Evolutionary conservation across 192 early-diverging fungal species (phyloP).

Genomic region (Polychytrium aggregatum): DNA sequence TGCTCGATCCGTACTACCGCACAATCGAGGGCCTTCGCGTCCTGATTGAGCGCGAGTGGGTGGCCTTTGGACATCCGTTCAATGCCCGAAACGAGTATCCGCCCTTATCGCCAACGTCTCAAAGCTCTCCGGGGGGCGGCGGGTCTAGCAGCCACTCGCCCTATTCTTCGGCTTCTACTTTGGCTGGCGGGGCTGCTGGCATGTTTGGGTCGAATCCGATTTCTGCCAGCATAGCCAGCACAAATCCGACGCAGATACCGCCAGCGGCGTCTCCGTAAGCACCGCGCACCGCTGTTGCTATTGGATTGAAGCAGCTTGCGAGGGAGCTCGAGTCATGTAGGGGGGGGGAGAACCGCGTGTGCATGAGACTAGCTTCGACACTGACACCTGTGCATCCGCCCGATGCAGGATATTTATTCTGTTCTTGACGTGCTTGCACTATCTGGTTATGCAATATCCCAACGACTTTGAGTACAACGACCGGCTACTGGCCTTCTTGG

Average conservation of each 20-base stretch:
- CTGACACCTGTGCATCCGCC: too few species aligned
- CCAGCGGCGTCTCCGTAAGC: too few species aligned
- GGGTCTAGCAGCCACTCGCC: slow-evolving; percentile 25
- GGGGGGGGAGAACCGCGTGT: too few species aligned
- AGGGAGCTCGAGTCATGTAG: too few species aligned
- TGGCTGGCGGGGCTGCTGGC: too few species aligned
- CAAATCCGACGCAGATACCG: too few species aligned
- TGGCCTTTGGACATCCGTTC: slow-evolving; percentile 95
- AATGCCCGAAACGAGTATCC: too few species aligned
- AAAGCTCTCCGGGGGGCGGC: too few species aligned
- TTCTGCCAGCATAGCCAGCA: slow-evolving; percentile 26
- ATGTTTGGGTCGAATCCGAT: slow-evolving; percentile 24
- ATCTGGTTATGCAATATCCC: slow-evolving; percentile 77
- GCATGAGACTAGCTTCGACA: slow-evolving; percentile 25
- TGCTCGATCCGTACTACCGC: slow-evolving; percentile 92
- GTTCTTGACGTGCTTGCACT: slow-evolving; percentile 93
- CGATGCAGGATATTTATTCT: slow-evolving; percentile 91
- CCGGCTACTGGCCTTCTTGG: slow-evolving; percentile 63
- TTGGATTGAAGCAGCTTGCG: too few species aligned
- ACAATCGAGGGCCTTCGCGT: slow-evolving; percentile 84
- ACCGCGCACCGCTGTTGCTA: too few species aligned
- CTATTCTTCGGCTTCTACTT: too few species aligned
- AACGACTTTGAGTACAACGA: slow-evolving; percentile 91
- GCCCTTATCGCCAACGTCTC: too few species aligned
- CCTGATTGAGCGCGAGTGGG: slow-evolving; percentile 95